These are phyloP conservation scores for Panicum hallii DNA, from an alignment of 202 grass and related monocot genomes.

Conservation along the genomic window DNA sequence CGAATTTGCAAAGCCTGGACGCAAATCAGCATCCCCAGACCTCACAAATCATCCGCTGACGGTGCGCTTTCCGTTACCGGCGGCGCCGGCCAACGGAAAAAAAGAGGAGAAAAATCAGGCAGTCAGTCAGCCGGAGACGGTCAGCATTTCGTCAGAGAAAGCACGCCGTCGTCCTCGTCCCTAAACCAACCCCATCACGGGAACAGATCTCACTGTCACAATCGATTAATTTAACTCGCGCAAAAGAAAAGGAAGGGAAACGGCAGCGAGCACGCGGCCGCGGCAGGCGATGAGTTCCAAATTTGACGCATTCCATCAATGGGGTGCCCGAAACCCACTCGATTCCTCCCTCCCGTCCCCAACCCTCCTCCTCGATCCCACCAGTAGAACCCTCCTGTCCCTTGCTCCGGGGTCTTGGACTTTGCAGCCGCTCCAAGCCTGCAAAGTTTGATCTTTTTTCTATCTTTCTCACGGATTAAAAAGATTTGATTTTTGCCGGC, in stretches of 20 bases:
- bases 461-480: no score
- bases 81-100: not conserved
- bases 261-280: not conserved
- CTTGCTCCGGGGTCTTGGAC: slow-evolving; percentile 24
- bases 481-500: not conserved
- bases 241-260: not conserved
- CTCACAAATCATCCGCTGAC: not conserved
- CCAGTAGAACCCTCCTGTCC: slow-evolving; percentile 13
- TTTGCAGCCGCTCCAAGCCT: not conserved
- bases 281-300: slow-evolving; percentile 23
- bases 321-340: not conserved
- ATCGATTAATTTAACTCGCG: slow-evolving; percentile 1
- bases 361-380: not conserved
- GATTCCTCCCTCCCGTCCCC: not conserved
- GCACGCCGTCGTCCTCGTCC: not conserved
- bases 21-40: not conserved
- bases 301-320: slow-evolving; percentile 39
- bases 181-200: not conserved
- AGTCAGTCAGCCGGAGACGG: not conserved
- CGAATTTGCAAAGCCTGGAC: no score
- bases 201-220: slow-evolving; percentile 7
- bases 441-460: not conserved
- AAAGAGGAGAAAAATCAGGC: no score
- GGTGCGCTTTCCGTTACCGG: not conserved
- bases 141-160: not conserved